A percentile compares a stretch with the other conserved stretches of the same genome.
Conservation (phyloP, 192 early-diverging fungal species). For the Backusella liffmaniae region DNA sequence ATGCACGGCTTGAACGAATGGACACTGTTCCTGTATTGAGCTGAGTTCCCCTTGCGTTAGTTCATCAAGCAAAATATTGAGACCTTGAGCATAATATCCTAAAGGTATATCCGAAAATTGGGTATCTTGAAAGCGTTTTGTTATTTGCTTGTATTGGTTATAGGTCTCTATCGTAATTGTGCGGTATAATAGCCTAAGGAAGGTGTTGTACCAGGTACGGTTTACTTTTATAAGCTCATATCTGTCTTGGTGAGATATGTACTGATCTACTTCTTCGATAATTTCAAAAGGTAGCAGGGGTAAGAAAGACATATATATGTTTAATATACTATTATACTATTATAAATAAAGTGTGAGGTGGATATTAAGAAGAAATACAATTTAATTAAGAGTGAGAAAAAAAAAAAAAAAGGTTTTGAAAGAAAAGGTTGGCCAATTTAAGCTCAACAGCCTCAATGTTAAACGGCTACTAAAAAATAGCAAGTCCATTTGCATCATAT, state of each 20-base stretch:
- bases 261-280: not conserved
- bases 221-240: constrained; percentile 7
- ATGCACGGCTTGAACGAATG: not conserved
- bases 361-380: not conserved
- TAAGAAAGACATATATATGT: not conserved
- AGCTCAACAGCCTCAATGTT: not conserved
- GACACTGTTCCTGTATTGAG: not conserved
- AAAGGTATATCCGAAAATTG: not conserved
- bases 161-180: not conserved
- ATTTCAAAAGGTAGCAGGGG: constrained; percentile 1
- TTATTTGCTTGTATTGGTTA: not conserved
- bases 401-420: not conserved
- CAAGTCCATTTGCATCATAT: constrained; percentile 5
- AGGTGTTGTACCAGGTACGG: not conserved
- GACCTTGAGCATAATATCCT: not conserved
- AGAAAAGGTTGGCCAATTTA: not conserved
- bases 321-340: no score
- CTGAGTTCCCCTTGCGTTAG: not conserved
- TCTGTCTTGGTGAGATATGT: not conserved
- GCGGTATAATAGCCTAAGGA: not conserved
- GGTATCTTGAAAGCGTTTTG: constrained; percentile 2
- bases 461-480: not conserved
- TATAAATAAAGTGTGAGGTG: not conserved
- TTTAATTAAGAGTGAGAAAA: constrained; percentile 4
- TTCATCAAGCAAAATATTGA: constrained; percentile 3